Evolutionary conservation across 2,329 filamentous ascomycete genomes (phyloP).

Genomic region (Dactylellina cionopaga): DNA sequence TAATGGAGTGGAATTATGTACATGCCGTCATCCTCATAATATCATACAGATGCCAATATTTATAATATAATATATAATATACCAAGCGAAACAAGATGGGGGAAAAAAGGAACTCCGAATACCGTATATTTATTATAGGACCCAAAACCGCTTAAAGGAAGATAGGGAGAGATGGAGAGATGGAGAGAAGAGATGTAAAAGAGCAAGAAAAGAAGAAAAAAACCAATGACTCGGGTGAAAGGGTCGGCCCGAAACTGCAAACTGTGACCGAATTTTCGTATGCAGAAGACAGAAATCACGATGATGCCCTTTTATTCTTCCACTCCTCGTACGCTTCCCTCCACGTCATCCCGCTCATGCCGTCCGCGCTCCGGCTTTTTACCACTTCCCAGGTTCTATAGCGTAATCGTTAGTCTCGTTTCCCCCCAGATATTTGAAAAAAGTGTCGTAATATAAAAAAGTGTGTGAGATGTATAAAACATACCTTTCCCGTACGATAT

Average conservation of each 20-base stretch:
- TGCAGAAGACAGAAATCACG: background rate
- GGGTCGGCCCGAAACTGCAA: background rate
- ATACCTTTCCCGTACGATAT: slow-evolving; percentile 76
- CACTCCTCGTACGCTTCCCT: slow-evolving; percentile 36
- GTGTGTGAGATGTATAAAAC: background rate
- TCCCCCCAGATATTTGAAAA: background rate
- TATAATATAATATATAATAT: too few relatives aligned
- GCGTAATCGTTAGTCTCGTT: background rate
- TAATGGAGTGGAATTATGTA: too few relatives aligned
- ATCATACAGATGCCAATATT: too few relatives aligned
- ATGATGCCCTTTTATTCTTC: slow-evolving; percentile 29
- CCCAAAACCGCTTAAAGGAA: background rate
- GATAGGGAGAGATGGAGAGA: background rate
- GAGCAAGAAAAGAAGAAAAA: background rate
- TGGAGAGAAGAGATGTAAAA: slow-evolving; percentile 19
- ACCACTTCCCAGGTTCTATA: slow-evolving; percentile 47
- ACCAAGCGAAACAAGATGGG: too few relatives aligned
- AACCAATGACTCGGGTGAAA: background rate
- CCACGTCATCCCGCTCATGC: slow-evolving; percentile 43
- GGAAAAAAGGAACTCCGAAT: too few relatives aligned
- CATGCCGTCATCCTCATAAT: too few relatives aligned
- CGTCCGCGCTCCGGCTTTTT: slow-evolving; percentile 30
- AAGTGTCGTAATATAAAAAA: background rate
- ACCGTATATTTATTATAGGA: too few relatives aligned
- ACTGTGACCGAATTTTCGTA: too few relatives aligned